These are phyloP conservation scores for Suillus subalutaceus DNA, from an alignment of 768 basidiomycete genomes.

Conservation along the genomic window DNA sequence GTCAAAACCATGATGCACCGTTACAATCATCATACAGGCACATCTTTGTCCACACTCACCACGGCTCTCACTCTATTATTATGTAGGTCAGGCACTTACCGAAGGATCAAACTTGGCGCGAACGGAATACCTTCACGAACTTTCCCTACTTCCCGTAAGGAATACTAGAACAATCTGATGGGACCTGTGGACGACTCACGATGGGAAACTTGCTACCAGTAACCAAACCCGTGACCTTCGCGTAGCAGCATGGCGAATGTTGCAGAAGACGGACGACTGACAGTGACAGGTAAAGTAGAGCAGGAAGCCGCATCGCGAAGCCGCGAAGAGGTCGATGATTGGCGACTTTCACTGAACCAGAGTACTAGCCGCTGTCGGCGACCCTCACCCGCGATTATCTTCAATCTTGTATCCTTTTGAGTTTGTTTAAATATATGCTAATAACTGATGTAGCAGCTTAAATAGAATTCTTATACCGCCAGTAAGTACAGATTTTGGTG, in stretches of 20 bases:
- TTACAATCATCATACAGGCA: background rate
- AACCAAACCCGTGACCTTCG: background rate
- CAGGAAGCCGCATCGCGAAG: background rate
- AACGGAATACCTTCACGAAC: background rate
- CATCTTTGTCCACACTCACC: background rate
- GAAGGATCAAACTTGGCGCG: background rate
- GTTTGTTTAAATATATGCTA: background rate
- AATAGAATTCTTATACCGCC: background rate
- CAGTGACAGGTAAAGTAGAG: background rate
- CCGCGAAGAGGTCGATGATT: background rate
- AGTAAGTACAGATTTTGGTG: background rate
- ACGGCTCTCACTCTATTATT: background rate
- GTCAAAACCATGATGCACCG: background rate
- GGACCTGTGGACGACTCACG: background rate
- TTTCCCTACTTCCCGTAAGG: background rate
- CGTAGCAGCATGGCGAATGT: background rate
- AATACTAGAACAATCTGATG: background rate
- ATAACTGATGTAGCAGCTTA: background rate
- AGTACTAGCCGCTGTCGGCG: background rate
- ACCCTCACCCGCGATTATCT: background rate
- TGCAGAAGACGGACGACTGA: background rate
- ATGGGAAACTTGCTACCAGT: background rate
- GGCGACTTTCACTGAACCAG: background rate
- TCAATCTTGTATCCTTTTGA: background rate
- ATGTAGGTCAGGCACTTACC: background rate